Evolutionary conservation across 768 basidiomycete species (phyloP), one percentile per base, ranked within the genome.

Genomic region (Hericium erinaceus): DNA sequence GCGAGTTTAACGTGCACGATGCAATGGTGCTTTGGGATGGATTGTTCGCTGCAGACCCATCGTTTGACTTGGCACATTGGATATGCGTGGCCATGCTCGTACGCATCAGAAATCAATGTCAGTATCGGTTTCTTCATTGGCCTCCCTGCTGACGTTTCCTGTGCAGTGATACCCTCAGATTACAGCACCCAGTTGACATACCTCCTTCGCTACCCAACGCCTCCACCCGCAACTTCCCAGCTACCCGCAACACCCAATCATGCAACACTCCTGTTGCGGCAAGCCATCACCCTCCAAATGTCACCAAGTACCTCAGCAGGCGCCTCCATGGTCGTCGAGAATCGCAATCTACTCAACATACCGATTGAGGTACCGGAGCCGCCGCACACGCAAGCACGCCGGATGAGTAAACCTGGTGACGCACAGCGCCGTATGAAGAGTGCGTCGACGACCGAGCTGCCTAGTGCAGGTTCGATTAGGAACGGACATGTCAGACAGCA

Each of bases 1-100:
- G 97, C 50, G 97, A 99, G 70, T 88, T 98, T 64, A 79, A 76
- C 41, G 81, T 98, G 76, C 65, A 74, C 3, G 85, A 91, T 60
- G 82, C 90, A 0, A 83, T 99, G 82, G 75, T 80, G 37, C 67
- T 99, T n/a, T 98, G 97, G 97, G 97, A 99, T 69, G 93, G 88
- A 0, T 69, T 98, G 9, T 95, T 99, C 68, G 92, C 95, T 0
- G 86, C 84, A 59, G 91, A 93, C 72, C 80, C 89, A 18, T 77
- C 85, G 0, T 74, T 95, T 28, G 83, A 86, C 53, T 72, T 97
- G 39, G 82, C 87, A 1, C 83, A 85, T 55, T 95, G 90, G 87
- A 75, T 95, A 53, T 94, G 92, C 66, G 85, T 98, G 18, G 90
- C 92, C 1, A 95, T 98, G 94, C 80, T 99, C 16, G 82, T 98